phyloP scores from a whole-genome alignment of 257 asterid species.

The Solanum rostratum region DNA sequence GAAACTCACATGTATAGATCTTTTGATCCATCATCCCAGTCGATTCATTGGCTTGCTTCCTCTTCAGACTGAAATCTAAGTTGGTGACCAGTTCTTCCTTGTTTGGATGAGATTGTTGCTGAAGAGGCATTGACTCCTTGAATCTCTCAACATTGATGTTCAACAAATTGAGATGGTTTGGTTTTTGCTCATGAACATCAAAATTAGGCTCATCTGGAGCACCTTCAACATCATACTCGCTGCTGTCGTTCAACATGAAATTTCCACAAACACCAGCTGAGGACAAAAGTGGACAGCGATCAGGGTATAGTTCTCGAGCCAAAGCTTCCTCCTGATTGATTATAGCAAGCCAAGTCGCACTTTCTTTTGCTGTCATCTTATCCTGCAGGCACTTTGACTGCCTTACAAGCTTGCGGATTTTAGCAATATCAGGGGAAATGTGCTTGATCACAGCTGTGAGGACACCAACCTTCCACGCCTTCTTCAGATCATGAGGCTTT shows the following conservation, averaged over 20 bases:
- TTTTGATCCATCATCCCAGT: conserved; percentile 36
- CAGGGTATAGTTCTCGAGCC: conserved; percentile 71
- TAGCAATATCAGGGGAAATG: conserved; percentile 72
- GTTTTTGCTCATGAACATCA: conserved; percentile 63
- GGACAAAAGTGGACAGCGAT: conserved; percentile 40
- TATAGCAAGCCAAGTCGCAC: conserved; percentile 81
- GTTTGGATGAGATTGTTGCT: conserved; percentile 18
- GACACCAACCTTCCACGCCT: conserved; percentile 83
- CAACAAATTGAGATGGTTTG: conserved; percentile 32
- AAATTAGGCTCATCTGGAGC: conserved; percentile 34
- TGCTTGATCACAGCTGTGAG: conserved; percentile 82
- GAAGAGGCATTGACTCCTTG: conserved; percentile 23
- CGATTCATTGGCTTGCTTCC: conserved; percentile 40
- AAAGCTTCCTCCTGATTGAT: conserved; percentile 66
- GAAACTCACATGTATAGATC: conserved; percentile 59
- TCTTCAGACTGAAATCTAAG: conserved; percentile 51
- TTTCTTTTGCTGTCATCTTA: conserved; percentile 88
- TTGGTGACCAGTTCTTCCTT: conserved; percentile 33
- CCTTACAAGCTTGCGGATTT: conserved; percentile 74
- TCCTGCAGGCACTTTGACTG: conserved; percentile 87
- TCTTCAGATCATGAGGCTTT: conserved; percentile 85
- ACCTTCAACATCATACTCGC: conserved; percentile 77
- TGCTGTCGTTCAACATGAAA: conserved; percentile 34
- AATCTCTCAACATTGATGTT: conserved; percentile 26
- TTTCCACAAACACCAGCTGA: conserved; percentile 41